Conservation (phyloP, 306 rosid genomes). For the Oemleria cerasiformis region DNA sequence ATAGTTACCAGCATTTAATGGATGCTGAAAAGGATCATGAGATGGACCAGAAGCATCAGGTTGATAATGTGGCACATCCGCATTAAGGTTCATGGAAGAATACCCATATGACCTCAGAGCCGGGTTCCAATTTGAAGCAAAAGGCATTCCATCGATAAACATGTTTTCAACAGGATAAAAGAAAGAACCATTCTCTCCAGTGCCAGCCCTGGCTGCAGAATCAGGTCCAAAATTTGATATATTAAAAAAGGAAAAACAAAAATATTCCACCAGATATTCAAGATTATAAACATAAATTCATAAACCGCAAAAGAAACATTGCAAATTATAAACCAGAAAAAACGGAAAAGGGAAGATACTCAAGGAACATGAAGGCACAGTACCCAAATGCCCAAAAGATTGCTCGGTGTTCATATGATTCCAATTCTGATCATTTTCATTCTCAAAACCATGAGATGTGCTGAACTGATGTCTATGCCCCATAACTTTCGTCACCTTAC, state of each 20-base stretch:
- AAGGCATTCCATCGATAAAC: constrained; percentile 46
- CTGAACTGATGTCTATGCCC: constrained; percentile 71
- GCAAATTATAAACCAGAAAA: neutral
- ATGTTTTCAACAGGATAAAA: constrained; percentile 62
- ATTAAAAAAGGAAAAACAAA: neutral
- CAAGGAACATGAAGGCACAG: constrained; percentile 29
- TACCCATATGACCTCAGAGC: constrained; percentile 56
- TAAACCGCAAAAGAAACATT: neutral
- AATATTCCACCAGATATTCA: neutral
- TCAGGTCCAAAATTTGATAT: constrained; percentile 12
- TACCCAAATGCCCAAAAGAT: constrained; percentile 61
- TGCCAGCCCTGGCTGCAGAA: constrained; percentile 52
- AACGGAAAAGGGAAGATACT: neutral
- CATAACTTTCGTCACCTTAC: constrained; percentile 42
- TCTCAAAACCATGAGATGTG: constrained; percentile 58
- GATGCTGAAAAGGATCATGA: constrained; percentile 57
- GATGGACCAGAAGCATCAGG: constrained; percentile 61
- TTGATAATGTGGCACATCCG: constrained; percentile 54
- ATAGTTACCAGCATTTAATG: constrained; percentile 52
- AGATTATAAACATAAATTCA: neutral
- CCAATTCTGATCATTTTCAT: constrained; percentile 79
- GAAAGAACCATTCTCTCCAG: constrained; percentile 57
- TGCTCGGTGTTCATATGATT: constrained; percentile 66
- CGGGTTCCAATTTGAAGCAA: constrained; percentile 60
- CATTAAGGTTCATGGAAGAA: constrained; percentile 49